phyloP scores from a whole-genome alignment of 352 stramenopile genomes.

The Globisporangium nagaii region DNA sequence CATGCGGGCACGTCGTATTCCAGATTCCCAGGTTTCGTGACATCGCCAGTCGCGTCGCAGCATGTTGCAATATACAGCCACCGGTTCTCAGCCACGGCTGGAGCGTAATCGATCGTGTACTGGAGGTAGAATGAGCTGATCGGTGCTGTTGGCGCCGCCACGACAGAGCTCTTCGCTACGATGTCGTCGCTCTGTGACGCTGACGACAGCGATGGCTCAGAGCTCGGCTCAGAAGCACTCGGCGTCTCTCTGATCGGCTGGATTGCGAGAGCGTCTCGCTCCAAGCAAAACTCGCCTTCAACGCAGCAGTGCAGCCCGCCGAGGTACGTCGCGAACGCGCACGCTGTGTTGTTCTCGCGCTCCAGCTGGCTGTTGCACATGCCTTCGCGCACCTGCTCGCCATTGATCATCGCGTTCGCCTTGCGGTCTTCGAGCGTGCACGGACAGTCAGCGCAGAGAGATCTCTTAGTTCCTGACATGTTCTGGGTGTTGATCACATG shows the following conservation, averaged over 20 bases:
- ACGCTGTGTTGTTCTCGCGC: slow-evolving; percentile 5
- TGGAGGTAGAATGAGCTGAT: slow-evolving; percentile 10
- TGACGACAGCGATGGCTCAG: not conserved
- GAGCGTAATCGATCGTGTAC: slow-evolving; percentile 6
- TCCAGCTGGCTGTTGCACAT: slow-evolving; percentile 6
- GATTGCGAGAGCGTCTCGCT: slow-evolving; percentile 3
- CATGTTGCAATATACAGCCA: slow-evolving; percentile 8
- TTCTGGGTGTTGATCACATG: slow-evolving; percentile 8
- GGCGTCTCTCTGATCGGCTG: not conserved
- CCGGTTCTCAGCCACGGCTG: not conserved
- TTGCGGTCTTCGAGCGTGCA: slow-evolving; percentile 9
- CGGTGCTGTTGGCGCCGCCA: not conserved
- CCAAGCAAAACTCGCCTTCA: slow-evolving; percentile 7
- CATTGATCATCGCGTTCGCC: slow-evolving; percentile 10
- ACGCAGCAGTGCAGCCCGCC: slow-evolving; percentile 9
- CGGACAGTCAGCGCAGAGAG: slow-evolving; percentile 1
- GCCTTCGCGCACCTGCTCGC: not conserved
- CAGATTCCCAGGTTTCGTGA: slow-evolving; percentile 1
- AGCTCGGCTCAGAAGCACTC: not conserved
- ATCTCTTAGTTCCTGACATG: not conserved
- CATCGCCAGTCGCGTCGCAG: slow-evolving; percentile 4
- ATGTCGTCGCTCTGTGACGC: not conserved
- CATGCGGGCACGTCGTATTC: slow-evolving; percentile 7
- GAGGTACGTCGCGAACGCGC: slow-evolving; percentile 7
- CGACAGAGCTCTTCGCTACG: not conserved